phyloP scores from a whole-genome alignment of 176 grass and related monocot species.

The Avena insularis region DNA sequence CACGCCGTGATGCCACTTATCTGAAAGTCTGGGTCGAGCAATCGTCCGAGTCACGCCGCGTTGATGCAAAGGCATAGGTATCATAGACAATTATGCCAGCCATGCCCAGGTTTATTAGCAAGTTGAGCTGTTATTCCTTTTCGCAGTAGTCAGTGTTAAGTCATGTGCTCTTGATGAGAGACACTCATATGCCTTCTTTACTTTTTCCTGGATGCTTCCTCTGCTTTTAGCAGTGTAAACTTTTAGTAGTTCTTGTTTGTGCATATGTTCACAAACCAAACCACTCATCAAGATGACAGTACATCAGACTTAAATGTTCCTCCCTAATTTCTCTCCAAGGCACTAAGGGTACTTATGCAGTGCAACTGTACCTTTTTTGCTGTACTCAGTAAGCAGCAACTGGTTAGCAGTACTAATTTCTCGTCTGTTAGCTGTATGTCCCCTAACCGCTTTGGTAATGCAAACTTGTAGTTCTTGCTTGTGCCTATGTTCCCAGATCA shows the following conservation, averaged over 20 bases:
- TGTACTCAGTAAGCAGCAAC: slow-evolving; percentile 30
- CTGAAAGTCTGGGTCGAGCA: slow-evolving; percentile 36
- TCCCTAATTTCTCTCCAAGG: not conserved
- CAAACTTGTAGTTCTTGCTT: no score
- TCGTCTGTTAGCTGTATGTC: no score
- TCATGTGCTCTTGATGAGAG: slow-evolving; percentile 39
- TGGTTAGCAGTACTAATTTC: not conserved
- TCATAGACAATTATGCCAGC: slow-evolving; percentile 62
- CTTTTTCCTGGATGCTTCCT: slow-evolving; percentile 44
- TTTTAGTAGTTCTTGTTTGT: not conserved
- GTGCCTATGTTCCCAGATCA: no score
- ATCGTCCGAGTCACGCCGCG: slow-evolving; percentile 48
- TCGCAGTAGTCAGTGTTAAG: slow-evolving; percentile 56
- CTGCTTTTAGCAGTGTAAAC: slow-evolving; percentile 17
- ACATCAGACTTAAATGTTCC: slow-evolving; percentile 39
- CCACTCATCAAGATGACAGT: not conserved
- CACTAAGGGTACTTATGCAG: slow-evolving; percentile 23
- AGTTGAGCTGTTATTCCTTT: slow-evolving; percentile 36
- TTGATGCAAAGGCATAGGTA: slow-evolving; percentile 47
- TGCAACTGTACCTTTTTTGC: slow-evolving; percentile 39
- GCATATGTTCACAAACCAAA: not conserved
- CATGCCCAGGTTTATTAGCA: slow-evolving; percentile 58
- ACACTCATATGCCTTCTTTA: slow-evolving; percentile 33
- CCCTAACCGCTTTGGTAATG: no score
- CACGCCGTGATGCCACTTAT: slow-evolving; percentile 48